Evolutionary conservation across 1,284 basidiomycete genomes (phyloP), one percentile per base, ranked within the genome.

Genomic region (Tilletia caries): DNA sequence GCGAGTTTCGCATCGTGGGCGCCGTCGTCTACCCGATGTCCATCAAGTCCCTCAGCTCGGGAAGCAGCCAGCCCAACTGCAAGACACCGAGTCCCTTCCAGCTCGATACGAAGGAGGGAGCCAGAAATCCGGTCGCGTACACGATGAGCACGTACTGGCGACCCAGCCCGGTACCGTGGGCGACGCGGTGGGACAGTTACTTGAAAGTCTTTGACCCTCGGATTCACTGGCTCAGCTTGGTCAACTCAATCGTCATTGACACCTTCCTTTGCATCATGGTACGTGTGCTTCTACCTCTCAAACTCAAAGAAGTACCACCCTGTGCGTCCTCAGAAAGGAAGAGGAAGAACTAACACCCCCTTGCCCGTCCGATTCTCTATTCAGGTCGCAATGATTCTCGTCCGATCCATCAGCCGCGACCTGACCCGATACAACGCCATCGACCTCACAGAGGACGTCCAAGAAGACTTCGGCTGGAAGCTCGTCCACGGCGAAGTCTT

Each of bases 381-480:
- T n/a, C 95, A 6, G 92, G 95, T 98, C 46, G 91, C 89, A 60
- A 92, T 95, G 89, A 90, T 98, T 71, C 88, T 98, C 23, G 85
- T 91, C 71, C 89, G 93, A 67, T 93, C 90, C 44, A 91, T 98
- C 58, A 89, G 91, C 46, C 90, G 92, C 81, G 95, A 98, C 86
- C 95, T 98, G 73, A 89, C 89, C 67, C 89, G 94, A n/a, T 98
- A 98, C 85, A 96, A 98, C 80, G 91, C 92, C 8, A 92, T 95
- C 75, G 95, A 97, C 83, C 85, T 95, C 41, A 91, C 90, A 76
- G 95, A 98, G 83, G 94, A 97, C 77, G 92, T 97, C 0, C 94
- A 96, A 85, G 94, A 97, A 85, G 95, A 98, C 79, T 97, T 91
- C 87, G 95, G 95, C 3, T 98, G 95, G 95, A 98, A 98, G 81